A percentile compares a stretch with the other conserved stretches of the same genome.
These are phyloP conservation scores for Ogataea paradorogensis DNA, from an alignment of 805 yeast species.

Conservation along the genomic window DNA sequence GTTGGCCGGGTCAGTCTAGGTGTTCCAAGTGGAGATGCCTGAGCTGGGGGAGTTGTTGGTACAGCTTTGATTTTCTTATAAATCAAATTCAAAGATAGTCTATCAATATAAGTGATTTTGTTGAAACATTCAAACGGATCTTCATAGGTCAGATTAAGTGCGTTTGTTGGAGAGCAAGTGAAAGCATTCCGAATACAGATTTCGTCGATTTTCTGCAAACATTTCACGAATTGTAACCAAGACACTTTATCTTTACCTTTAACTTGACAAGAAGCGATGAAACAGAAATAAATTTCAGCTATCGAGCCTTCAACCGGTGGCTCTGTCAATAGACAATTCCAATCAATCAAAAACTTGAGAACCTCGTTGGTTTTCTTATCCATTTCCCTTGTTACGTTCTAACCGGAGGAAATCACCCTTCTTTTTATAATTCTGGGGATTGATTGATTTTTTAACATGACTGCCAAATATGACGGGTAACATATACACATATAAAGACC, in stretches of 20 bases:
- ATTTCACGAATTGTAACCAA: constrained; percentile 33
- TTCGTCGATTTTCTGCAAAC: constrained; percentile 23
- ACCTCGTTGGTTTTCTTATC: constrained; percentile 32
- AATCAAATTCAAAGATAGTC: constrained; percentile 27
- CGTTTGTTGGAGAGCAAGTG: constrained; percentile 25
- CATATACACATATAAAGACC: not conserved
- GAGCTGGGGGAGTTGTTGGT: not conserved
- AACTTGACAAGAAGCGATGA: constrained; percentile 29
- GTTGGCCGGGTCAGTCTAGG: not conserved
- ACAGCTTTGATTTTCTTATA: constrained; percentile 16
- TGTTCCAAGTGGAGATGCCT: not conserved
- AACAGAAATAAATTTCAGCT: constrained; percentile 32
- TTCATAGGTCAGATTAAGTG: constrained; percentile 22
- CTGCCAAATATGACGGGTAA: constrained; percentile 14
- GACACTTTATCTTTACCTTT: constrained; percentile 35
- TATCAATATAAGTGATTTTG: constrained; percentile 25
- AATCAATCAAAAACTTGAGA: constrained; percentile 29
- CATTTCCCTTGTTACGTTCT: constrained; percentile 11
- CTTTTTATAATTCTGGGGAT: constrained; percentile 9
- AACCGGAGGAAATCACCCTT: constrained; percentile 5
- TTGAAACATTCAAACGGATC: constrained; percentile 31
- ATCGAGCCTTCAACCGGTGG: constrained; percentile 33
- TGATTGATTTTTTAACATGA: constrained; percentile 22
- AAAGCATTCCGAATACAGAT: constrained; percentile 23
- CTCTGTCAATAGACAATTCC: constrained; percentile 29